phyloP scores from a whole-genome alignment of 768 basidiomycete genomes.

The Naganishia randhawae region DNA sequence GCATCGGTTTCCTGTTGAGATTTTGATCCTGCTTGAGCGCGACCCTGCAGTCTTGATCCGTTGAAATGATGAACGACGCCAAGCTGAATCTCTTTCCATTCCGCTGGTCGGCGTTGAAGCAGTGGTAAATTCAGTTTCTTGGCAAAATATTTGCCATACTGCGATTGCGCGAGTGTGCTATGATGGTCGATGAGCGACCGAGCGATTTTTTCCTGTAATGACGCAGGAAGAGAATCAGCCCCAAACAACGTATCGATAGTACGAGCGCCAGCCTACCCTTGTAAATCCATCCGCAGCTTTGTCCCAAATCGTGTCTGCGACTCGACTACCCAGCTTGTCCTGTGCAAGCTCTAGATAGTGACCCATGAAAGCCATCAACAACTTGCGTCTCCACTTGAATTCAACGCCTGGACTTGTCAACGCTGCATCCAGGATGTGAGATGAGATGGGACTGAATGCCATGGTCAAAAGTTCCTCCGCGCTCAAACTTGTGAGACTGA shows the following conservation, averaged over 20 bases:
- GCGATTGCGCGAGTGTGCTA: constrained; percentile 67
- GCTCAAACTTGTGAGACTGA: constrained; percentile 61
- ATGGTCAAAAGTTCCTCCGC: constrained; percentile 61
- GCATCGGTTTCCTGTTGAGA: constrained; percentile 52
- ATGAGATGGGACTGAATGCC: constrained; percentile 65
- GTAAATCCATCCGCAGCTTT: constrained; percentile 80
- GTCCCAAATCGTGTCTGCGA: constrained; percentile 86
- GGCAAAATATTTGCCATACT: constrained; percentile 82
- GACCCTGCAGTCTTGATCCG: constrained; percentile 19
- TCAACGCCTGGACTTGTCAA: constrained; percentile 67
- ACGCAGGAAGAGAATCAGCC: not conserved
- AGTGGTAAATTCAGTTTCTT: constrained; percentile 73
- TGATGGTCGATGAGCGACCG: constrained; percentile 71
- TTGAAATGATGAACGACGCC: constrained; percentile 45
- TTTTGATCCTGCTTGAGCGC: not conserved
- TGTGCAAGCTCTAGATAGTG: constrained; percentile 76
- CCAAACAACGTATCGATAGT: no score
- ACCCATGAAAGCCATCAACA: constrained; percentile 72
- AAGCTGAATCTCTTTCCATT: constrained; percentile 75
- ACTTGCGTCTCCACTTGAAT: constrained; percentile 63
- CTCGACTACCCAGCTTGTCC: constrained; percentile 82
- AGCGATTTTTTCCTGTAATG: constrained; percentile 79
- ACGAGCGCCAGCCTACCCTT: constrained; percentile 57
- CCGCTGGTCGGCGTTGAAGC: constrained; percentile 70
- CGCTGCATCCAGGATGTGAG: constrained; percentile 70